Evolutionary conservation across 148 eudicot species (phyloP).

Genomic region (Camellia lanceoleosa): DNA sequence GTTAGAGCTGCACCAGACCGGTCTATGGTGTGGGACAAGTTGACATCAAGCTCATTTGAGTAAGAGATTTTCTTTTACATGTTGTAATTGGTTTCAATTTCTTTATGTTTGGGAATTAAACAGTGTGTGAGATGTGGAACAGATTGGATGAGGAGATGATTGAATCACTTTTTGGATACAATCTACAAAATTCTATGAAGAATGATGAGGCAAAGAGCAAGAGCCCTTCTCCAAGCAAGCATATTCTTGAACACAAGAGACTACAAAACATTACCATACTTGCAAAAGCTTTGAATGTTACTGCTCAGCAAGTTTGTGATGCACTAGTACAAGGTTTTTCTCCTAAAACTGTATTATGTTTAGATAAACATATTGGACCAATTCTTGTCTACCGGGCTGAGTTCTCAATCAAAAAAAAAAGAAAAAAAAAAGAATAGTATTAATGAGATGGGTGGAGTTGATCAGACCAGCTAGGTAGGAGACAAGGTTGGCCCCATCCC

Average conservation of each 20-base stretch:
- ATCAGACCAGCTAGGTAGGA: too few relatives aligned
- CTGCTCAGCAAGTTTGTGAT: conserved; percentile 74
- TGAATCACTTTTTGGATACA: conserved; percentile 88
- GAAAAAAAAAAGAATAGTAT: too few relatives aligned
- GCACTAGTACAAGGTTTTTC: conserved; percentile 68
- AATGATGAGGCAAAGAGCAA: conserved; percentile 77
- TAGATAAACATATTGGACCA: too few relatives aligned
- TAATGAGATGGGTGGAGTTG: too few relatives aligned
- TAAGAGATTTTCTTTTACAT: conserved; percentile 31
- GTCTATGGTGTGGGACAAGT: conserved; percentile 94
- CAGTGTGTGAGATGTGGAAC: conserved; percentile 15
- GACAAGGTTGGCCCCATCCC: too few relatives aligned
- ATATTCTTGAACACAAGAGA: conserved; percentile 90
- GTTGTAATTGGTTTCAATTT: neutral
- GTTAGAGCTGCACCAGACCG: conserved; percentile 86
- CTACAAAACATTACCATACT: conserved; percentile 93
- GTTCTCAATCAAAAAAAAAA: too few relatives aligned
- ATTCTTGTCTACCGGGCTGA: too few relatives aligned
- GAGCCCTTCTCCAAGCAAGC: conserved; percentile 82
- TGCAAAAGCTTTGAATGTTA: conserved; percentile 77
- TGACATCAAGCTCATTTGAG: conserved; percentile 91
- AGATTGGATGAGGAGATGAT: conserved; percentile 97
- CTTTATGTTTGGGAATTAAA: neutral
- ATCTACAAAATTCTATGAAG: conserved; percentile 51
- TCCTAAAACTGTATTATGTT: neutral